Evolutionary conservation across 352 stramenopile genomes (phyloP), one percentile per base, ranked within the genome.

Genomic region (Phytophthora niederhauseri): DNA sequence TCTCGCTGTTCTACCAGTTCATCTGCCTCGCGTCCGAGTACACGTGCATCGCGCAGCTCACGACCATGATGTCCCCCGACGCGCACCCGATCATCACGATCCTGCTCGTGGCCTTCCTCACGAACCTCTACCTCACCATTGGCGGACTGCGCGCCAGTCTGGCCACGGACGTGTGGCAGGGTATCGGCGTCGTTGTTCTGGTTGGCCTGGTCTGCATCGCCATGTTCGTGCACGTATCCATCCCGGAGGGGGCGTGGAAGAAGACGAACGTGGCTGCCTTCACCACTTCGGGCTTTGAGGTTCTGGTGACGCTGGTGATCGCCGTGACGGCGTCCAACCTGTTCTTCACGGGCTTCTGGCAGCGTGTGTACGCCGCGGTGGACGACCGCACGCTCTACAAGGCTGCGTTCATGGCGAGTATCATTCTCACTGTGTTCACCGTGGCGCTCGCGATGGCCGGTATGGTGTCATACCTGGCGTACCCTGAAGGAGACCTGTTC

Each of bases 321-420:
- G 83, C 83, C 15, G 61, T 91, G n/a, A 76, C 72, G 2, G 72
- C 81, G 4, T 81, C 83, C 17, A 90, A 89, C 58, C 59, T 91
- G n/a, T 91, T 91, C 70, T 85, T 89, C 68, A 90, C 83, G 61
- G 83, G 81, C 61, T 91, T 86, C 61, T 91, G 83, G 83, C 83
- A 90, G 70, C 81, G 83, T 28, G 82, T 89, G 52, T 90, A 80
- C 59, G 57, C 77, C 1, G 80, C 76, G 5, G 71, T 78, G 9
- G 76, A 85, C 54, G 72, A 89, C 65, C 43, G 41, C 4, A 89
- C 80, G 17, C 59, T 91, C 19, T 70, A 58, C 51, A 74, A 73
- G 20, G 80, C 68, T 9, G 68, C 76, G 2, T 52, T 77, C 19
- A 61, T 74, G 43, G 72, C 81, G 15, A 76, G 71, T 24, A 19